Evolutionary conservation across 2,329 filamentous ascomycete genomes (phyloP).

Genomic region (Fusarium sp.): DNA sequence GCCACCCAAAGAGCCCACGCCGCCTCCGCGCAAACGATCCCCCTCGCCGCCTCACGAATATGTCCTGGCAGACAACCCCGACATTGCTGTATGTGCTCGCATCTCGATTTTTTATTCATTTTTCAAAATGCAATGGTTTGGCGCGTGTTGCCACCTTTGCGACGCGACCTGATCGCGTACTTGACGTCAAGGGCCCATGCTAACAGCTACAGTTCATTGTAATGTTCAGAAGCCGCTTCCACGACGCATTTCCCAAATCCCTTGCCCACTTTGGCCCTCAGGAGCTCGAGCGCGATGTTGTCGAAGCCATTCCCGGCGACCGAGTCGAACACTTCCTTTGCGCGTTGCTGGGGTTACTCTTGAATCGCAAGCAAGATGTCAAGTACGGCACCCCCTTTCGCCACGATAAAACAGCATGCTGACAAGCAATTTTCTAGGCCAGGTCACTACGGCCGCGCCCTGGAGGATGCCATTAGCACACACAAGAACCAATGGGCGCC

Average conservation of each 20-base stretch:
- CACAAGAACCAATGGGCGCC: constrained; percentile 90
- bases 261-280: constrained; percentile 92
- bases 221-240: constrained; percentile 96
- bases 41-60: constrained; percentile 92
- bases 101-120: not conserved
- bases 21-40: constrained; percentile 79
- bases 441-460: constrained; percentile 90
- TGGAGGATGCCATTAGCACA: constrained; percentile 90
- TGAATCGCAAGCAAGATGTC: constrained; percentile 98
- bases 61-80: constrained; percentile 87
- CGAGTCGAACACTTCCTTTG: constrained; percentile 90
- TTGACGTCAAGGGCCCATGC: constrained; percentile 45
- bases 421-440: constrained; percentile 65
- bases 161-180: constrained; percentile 67
- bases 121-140: constrained; percentile 40
- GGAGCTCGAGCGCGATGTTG: constrained; percentile 89
- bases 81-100: constrained; percentile 87
- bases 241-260: constrained; percentile 87
- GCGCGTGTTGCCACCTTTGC: constrained; percentile 52
- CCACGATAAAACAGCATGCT: constrained; percentile 10
- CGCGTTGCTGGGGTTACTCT: constrained; percentile 84
- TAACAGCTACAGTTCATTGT: constrained; percentile 83
- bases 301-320: constrained; percentile 81
- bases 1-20: constrained; percentile 67
- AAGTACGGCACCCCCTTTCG: constrained; percentile 73